Evolutionary conservation across 1,284 basidiomycete species (phyloP), one percentile per base, ranked within the genome.

Genomic region (Coniferiporia weirii): DNA sequence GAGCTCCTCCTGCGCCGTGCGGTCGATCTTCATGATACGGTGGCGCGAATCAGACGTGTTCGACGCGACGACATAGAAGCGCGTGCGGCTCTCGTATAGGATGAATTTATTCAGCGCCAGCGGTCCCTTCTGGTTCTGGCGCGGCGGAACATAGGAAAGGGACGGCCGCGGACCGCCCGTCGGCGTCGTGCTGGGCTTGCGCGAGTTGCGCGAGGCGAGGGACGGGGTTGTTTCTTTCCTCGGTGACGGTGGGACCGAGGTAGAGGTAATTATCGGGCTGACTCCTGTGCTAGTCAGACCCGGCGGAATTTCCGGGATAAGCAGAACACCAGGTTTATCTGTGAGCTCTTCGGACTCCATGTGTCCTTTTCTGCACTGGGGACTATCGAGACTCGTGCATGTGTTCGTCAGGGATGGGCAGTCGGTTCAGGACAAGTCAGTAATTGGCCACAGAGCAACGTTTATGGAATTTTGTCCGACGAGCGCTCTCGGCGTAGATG

Each of bases 21-120:
- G 80, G 72, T 98, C 93, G 55, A 98, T 88, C 76, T 94, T 96
- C 67, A 97, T 83, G 60, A 98, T 91, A 22, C 91, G 84, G 68
- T 95, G 93, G 1, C 89, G 83, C 0, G 89, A 87, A 61, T 92
- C 91, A 9, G 89, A 85, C 1, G 89, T 82, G 72, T 93, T 92
- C 32, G 90, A 91, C 1, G 90, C 93, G 62, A 96, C 85, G 56
- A 98, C 84, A 74, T 87, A 97, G 76, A 95, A 92, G 12, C 91
- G 85, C 52, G 87, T 80, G 60, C 86, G 84, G 64, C 91, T 96
- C 75, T 96, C 94, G 70, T 95, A 96, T 4, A 97, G 75, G 19
- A 92, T 88, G 76, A 94, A 95, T 71, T 94, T 94, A 74, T 94
- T 95, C 71, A 87, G 87, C 0, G 83, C 78, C 15, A 75, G 64